Conservation (phyloP, 805 yeast species). For the Ogataea kodamae region DNA sequence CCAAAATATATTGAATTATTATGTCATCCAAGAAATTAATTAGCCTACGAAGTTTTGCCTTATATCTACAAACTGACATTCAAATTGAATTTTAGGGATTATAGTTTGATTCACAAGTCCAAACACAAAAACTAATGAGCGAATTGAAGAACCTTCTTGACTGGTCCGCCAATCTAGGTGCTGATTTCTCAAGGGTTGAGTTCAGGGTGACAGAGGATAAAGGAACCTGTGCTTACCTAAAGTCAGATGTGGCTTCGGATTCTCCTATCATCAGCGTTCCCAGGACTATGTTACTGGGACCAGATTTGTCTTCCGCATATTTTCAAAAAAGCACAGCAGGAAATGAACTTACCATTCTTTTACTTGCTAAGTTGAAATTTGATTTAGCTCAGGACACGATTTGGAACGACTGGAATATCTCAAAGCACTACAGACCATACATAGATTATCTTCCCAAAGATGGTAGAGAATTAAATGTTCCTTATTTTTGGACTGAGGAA, state of each 20-base stretch:
- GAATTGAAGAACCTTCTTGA: conserved; percentile 3
- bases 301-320: conserved; percentile 31
- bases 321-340: conserved; percentile 24
- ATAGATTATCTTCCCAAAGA: conserved; percentile 43
- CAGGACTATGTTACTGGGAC: conserved; percentile 35
- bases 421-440: conserved; percentile 39
- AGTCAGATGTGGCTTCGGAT: conserved; percentile 9
- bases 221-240: conserved; percentile 37
- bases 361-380: conserved; percentile 42
- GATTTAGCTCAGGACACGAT: conserved; percentile 24
- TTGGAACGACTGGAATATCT: conserved; percentile 18
- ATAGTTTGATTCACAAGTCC: too few species aligned
- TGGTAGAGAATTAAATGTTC: conserved; percentile 47
- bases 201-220: conserved; percentile 30
- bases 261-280: conserved; percentile 38
- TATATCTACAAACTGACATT: too few species aligned
- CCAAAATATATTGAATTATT: too few species aligned
- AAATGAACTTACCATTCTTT: conserved; percentile 37
- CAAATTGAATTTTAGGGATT: too few species aligned
- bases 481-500: conserved; percentile 59
- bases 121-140: too few species aligned
- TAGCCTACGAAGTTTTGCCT: too few species aligned
- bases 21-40: too few species aligned
- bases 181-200: conserved; percentile 33
- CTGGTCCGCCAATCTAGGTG: conserved; percentile 38